Evolutionary conservation across 2,329 filamentous ascomycete species (phyloP).

Genomic region (Colletotrichum shisoi): DNA sequence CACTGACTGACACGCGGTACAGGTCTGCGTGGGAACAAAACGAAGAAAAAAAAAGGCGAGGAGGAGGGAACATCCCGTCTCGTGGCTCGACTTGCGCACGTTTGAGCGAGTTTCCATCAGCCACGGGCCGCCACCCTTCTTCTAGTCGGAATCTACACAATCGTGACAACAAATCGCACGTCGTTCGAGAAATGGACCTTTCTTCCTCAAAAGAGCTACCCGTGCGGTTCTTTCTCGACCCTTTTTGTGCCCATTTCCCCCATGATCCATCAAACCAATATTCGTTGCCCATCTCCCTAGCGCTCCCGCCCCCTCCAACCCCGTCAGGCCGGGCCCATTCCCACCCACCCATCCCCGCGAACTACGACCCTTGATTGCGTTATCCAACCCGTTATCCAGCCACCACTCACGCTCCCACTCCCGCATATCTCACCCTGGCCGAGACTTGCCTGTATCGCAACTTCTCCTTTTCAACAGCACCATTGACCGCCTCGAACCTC

Average conservation of each 20-base stretch:
- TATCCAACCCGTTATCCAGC: slow-evolving; percentile 8
- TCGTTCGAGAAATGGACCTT: not conserved
- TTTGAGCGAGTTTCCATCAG: slow-evolving; percentile 53
- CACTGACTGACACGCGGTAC: slow-evolving; percentile 27
- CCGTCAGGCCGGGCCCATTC: not conserved
- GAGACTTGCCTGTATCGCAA: slow-evolving; percentile 1
- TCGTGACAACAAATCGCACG: too few relatives aligned
- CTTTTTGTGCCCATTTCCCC: not conserved
- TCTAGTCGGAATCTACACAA: not conserved
- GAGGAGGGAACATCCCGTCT: slow-evolving; percentile 37
- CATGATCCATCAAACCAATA: not conserved
- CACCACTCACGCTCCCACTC: not conserved
- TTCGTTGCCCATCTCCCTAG: slow-evolving; percentile 19
- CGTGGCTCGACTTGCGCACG: slow-evolving; percentile 46
- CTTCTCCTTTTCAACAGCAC: slow-evolving; percentile 4
- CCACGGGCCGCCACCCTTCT: slow-evolving; percentile 34
- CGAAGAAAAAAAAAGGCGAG: not conserved
- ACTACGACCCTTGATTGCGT: slow-evolving; percentile 6
- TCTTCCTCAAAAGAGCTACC: not conserved
- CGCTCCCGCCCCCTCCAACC: slow-evolving; percentile 9
- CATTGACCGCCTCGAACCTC: not conserved
- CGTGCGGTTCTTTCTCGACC: not conserved
- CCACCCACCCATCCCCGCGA: slow-evolving; percentile 20
- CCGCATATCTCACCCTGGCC: not conserved
- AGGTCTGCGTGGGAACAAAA: not conserved